Evolutionary conservation across 768 basidiomycete genomes (phyloP).

Genomic region (Pleurotus salmoneostramineus): DNA sequence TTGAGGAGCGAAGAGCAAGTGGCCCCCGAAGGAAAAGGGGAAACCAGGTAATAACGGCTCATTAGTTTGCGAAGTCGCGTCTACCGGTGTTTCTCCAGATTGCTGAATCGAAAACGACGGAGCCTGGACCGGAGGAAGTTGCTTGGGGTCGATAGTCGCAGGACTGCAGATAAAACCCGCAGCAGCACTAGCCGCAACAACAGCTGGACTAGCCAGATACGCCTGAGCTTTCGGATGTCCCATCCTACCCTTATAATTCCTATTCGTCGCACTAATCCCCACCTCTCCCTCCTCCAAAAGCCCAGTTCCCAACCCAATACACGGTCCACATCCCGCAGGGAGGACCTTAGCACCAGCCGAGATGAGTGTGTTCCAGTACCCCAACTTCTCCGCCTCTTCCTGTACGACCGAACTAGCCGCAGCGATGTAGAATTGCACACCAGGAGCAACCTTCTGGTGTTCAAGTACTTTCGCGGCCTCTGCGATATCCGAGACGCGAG

Average conservation of each 20-base stretch:
- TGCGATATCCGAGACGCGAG: conserved; percentile 90
- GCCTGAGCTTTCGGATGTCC: conserved; percentile 93
- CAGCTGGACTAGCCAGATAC: conserved; percentile 94
- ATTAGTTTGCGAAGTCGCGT: conserved; percentile 25
- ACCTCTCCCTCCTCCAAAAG: conserved; percentile 91
- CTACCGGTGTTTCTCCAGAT: conserved; percentile 21
- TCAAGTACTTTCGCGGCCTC: conserved; percentile 87
- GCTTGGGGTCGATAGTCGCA: conserved; percentile 50
- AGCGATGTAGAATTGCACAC: conserved; percentile 96
- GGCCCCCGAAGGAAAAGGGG: conserved; percentile 78
- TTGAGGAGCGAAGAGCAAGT: conserved; percentile 89
- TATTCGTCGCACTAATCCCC: conserved; percentile 96
- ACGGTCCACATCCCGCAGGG: conserved; percentile 96
- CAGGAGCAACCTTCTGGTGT: conserved; percentile 75
- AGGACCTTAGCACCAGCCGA: conserved; percentile 89
- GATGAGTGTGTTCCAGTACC: conserved; percentile 86
- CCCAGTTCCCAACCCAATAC: conserved; percentile 93
- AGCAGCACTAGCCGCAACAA: conserved; percentile 93
- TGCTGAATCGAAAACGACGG: conserved; percentile 56
- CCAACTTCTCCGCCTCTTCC: conserved; percentile 77
- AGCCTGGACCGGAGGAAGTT: conserved; percentile 44
- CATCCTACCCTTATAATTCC: conserved; percentile 99
- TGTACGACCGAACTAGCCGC: conserved; percentile 93
- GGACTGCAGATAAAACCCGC: conserved; percentile 91
- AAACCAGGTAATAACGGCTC: conserved; percentile 81